Base-by-base conservation (phyloP, 768 basidiomycete genomes). In the Suillus bovinus region DNA sequence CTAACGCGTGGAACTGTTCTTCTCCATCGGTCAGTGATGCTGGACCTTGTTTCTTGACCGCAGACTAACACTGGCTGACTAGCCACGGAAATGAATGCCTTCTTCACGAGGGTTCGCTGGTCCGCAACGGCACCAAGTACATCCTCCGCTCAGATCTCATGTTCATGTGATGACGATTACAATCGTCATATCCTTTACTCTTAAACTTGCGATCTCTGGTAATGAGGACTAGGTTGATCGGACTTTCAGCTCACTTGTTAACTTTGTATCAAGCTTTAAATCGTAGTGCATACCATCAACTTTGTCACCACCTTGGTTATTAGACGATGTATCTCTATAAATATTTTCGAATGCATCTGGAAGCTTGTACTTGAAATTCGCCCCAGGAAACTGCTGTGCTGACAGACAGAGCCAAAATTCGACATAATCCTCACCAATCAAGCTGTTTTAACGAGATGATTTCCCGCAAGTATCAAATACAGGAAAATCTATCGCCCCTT, bases 61-160 rank as follows among this genome's bases (percentile, higher is more conserved):
- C 67, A 27, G 58, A 29, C 66, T 33, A 52, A 63, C n/a, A 31
- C 20, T 52, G 50, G 31, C 38, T 66, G 38, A 61, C 58, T 58
- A 88, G 89, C 22, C 90, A 93, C 64, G 90, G 90, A 0, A 80
- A 83, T 55, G 86, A 89, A 66, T 91, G 89, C 70, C 75, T 90
- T 77, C 73, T 89, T 38, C 89, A 91, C 65, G 88, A 90, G 76
- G 89, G 89, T 16, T 86, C 87, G 4, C 72, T 77, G 16, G 89
- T 92, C 9, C 71, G 68, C 54, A 81, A 73, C 69, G 84, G 53
- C 77, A 82, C 77, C 0, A 93, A 92, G 80, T 91, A 90, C 69
- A 82, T 92, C 34, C 77, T 92, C 53, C 82, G 89, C 17, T 87
- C 88, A 0, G 88, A 91, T 69, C 72, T 90, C 54, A 88, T 89